Evolutionary conservation across 768 basidiomycete genomes (phyloP).

Genomic region (Pleurotus eryngii): DNA sequence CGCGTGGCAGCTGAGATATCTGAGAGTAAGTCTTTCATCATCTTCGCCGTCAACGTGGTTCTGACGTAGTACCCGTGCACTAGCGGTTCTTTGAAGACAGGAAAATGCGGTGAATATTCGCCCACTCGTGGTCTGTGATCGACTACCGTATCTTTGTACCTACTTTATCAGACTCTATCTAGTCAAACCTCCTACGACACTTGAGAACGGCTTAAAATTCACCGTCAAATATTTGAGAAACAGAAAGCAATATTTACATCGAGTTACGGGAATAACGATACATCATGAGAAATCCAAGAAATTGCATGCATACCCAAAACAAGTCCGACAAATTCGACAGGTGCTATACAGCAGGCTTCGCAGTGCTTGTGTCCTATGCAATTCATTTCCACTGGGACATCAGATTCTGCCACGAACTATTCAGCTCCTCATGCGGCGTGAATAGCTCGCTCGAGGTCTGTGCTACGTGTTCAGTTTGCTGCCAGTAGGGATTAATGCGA

Average conservation of each 20-base stretch:
- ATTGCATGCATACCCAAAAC: not conserved
- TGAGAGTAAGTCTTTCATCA: conserved; percentile 59
- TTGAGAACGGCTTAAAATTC: too few species aligned
- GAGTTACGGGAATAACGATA: conserved; percentile 3
- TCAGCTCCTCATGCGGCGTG: conserved; percentile 28
- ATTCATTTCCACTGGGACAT: conserved; percentile 35
- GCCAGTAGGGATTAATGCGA: conserved; percentile 22
- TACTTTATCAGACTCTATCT: too few species aligned
- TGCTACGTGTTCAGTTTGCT: conserved; percentile 11
- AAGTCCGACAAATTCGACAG: not conserved
- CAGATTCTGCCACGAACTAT: conserved; percentile 47
- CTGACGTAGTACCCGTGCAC: conserved; percentile 2
- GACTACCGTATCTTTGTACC: too few species aligned
- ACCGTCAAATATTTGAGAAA: too few species aligned
- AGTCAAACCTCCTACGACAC: too few species aligned
- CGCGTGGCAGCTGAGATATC: conserved; percentile 89
- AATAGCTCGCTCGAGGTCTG: not conserved
- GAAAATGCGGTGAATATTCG: conserved; percentile 55
- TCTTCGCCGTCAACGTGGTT: not conserved
- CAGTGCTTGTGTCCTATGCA: not conserved
- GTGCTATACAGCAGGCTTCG: not conserved
- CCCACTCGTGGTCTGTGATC: too few species aligned
- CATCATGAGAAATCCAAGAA: not conserved
- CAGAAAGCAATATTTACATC: not conserved
- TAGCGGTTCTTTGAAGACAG: conserved; percentile 88